phyloP scores from a whole-genome alignment of 2,329 filamentous ascomycete genomes.

The Neoscytalidium dimidiatum region DNA sequence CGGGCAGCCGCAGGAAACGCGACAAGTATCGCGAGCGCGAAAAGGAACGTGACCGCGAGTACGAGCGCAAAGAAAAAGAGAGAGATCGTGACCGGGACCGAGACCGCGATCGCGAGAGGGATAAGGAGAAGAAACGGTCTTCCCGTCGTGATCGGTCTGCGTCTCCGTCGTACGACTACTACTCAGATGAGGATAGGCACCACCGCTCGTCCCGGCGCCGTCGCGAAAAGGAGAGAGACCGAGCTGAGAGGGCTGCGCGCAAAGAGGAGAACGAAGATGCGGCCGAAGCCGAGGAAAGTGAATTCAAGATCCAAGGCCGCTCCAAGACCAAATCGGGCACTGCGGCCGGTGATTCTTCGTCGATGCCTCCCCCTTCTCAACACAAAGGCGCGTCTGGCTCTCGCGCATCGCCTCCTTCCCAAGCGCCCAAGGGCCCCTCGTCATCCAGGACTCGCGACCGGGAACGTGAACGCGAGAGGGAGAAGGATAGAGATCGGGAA shows the following conservation, averaged over 20 bases:
- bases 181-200: conserved; percentile 36
- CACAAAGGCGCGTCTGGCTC: conserved; percentile 28
- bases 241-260: conserved; percentile 21
- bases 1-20: conserved; percentile 33
- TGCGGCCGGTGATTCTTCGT: conserved; percentile 16
- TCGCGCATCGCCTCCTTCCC: conserved; percentile 22
- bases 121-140: conserved; percentile 49
- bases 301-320: conserved; percentile 51
- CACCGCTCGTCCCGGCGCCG: conserved; percentile 44
- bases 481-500: background rate
- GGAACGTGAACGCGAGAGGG: conserved; percentile 1
- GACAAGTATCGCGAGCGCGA: conserved; percentile 38
- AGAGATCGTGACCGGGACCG: conserved; percentile 52
- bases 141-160: conserved; percentile 51
- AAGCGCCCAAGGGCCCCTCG: conserved; percentile 38
- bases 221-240: conserved; percentile 41
- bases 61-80: conserved; percentile 38
- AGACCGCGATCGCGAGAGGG: conserved; percentile 51
- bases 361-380: conserved; percentile 39
- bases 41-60: conserved; percentile 41
- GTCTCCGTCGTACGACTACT: conserved; percentile 40
- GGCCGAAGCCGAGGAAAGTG: conserved; percentile 45
- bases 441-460: conserved; percentile 8
- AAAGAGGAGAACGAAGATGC: conserved; percentile 34
- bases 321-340: conserved; percentile 32